These are phyloP conservation scores for Yamadazyma jaroonii DNA, from an alignment of 1,139 yeast species.

Conservation along the genomic window DNA sequence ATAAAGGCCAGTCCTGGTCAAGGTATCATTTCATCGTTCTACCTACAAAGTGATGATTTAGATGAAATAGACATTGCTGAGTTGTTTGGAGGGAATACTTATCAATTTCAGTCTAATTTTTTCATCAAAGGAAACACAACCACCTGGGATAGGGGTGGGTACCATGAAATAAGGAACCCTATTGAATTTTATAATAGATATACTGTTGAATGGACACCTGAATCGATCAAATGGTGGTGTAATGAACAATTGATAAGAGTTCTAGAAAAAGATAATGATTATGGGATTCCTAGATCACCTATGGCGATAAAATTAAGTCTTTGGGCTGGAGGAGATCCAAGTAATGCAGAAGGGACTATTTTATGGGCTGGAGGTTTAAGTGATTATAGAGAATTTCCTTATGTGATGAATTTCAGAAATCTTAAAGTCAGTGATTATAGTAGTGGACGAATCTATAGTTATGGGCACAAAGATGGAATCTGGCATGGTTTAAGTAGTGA, in stretches of 20 bases:
- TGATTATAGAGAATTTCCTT: slow-evolving; percentile 33
- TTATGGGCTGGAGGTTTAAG: slow-evolving; percentile 44
- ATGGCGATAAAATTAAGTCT: slow-evolving; percentile 37
- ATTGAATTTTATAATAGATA: slow-evolving; percentile 24
- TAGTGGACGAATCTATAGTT: slow-evolving; percentile 27
- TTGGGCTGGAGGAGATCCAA: slow-evolving; percentile 44
- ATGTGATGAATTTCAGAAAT: slow-evolving; percentile 29
- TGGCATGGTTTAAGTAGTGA: slow-evolving; percentile 13
- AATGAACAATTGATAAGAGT: slow-evolving; percentile 28
- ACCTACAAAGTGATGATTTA: slow-evolving; percentile 44
- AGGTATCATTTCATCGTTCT: slow-evolving; percentile 45
- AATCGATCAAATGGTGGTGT: slow-evolving; percentile 28
- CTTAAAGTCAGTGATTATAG: slow-evolving; percentile 33
- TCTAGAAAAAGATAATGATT: slow-evolving; percentile 16
- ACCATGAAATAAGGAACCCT: slow-evolving; percentile 26
- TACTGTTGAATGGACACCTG: slow-evolving; percentile 40
- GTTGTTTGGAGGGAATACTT: slow-evolving; percentile 37
- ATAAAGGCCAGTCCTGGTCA: slow-evolving; percentile 35
- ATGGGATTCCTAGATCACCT: slow-evolving; percentile 39
- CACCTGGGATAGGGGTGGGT: slow-evolving; percentile 40
- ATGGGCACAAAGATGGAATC: slow-evolving; percentile 20
- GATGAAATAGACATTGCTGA: slow-evolving; percentile 50
- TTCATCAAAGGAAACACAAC: slow-evolving; percentile 44
- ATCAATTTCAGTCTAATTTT: slow-evolving; percentile 39
- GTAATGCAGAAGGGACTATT: slow-evolving; percentile 35